Conservation (phyloP, 148 eudicot species). For the Camellia sinensis region DNA sequence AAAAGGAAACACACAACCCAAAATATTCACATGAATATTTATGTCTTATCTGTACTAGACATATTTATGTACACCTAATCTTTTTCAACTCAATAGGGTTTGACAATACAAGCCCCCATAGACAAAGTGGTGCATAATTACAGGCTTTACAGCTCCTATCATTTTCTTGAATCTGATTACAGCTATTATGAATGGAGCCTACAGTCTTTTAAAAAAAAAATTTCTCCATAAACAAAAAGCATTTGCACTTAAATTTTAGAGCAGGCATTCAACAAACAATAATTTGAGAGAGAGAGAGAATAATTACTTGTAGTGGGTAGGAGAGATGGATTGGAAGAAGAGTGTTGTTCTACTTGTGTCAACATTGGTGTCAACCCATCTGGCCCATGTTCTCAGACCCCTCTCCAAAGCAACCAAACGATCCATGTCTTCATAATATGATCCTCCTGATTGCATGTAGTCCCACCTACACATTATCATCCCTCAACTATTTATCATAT, state of each 20-base stretch:
- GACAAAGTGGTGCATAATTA: neutral
- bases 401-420: constrained; percentile 59
- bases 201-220: too few species aligned
- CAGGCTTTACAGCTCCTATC: neutral
- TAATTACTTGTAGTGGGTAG: constrained; percentile 75
- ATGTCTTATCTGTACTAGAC: too few species aligned
- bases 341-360: constrained; percentile 52
- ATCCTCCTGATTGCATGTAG: constrained; percentile 70
- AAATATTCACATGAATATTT: too few species aligned
- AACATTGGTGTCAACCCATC: constrained; percentile 68
- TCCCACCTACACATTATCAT: constrained; percentile 75
- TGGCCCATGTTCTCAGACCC: constrained; percentile 86
- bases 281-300: neutral
- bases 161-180: neutral
- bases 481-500: neutral
- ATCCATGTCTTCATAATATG: constrained; percentile 72
- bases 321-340: constrained; percentile 87
- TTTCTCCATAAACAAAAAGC: neutral
- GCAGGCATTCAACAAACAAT: neutral
- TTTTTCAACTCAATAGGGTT: neutral
- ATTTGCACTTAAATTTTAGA: neutral
- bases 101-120: neutral
- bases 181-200: neutral
- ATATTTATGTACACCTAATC: too few species aligned
- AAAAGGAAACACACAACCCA: too few species aligned